A percentile compares a stretch with the other conserved stretches of the same genome.
These are phyloP conservation scores for Cladorrhinum sp. DNA, from an alignment of 2,329 filamentous ascomycete genomes.

Conservation along the genomic window DNA sequence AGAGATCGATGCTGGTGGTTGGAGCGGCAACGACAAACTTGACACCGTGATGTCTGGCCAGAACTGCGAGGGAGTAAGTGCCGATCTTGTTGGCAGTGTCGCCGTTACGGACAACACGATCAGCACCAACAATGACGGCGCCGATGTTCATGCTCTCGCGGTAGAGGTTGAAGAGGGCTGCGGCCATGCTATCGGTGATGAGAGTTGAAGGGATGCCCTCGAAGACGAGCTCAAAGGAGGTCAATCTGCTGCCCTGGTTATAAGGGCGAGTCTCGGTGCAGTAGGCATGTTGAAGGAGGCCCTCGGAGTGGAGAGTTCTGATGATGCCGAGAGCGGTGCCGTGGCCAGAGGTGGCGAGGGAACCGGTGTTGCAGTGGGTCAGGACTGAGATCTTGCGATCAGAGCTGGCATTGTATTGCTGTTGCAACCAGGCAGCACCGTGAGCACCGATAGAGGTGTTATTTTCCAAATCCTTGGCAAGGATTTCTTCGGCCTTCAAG, in stretches of 20 bases:
- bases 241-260: slow-evolving; percentile 93
- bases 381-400: slow-evolving; percentile 69
- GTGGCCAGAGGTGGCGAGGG: slow-evolving; percentile 94
- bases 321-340: slow-evolving; percentile 94
- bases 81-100: slow-evolving; percentile 99
- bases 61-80: slow-evolving; percentile 88
- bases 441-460: slow-evolving; percentile 81
- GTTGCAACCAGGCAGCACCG: slow-evolving; percentile 78
- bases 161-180: slow-evolving; percentile 68
- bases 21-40: slow-evolving; percentile 96
- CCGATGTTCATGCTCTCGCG: slow-evolving; percentile 66
- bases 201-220: slow-evolving; percentile 88
- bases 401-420: slow-evolving; percentile 50
- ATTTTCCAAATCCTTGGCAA: slow-evolving; percentile 80
- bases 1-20: slow-evolving; percentile 86
- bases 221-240: slow-evolving; percentile 93
- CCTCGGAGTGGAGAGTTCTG: slow-evolving; percentile 68
- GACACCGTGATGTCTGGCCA: slow-evolving; percentile 81
- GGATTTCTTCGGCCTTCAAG: slow-evolving; percentile 76
- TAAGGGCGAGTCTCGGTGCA: slow-evolving; percentile 97
- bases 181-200: slow-evolving; percentile 96
- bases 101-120: slow-evolving; percentile 91
- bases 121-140: slow-evolving; percentile 90
- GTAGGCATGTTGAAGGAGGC: slow-evolving; percentile 75
- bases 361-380: slow-evolving; percentile 98